Evolutionary conservation across 371 early-diverging fungal genomes (phyloP).

Genomic region (Apophysomyces ossiformis): DNA sequence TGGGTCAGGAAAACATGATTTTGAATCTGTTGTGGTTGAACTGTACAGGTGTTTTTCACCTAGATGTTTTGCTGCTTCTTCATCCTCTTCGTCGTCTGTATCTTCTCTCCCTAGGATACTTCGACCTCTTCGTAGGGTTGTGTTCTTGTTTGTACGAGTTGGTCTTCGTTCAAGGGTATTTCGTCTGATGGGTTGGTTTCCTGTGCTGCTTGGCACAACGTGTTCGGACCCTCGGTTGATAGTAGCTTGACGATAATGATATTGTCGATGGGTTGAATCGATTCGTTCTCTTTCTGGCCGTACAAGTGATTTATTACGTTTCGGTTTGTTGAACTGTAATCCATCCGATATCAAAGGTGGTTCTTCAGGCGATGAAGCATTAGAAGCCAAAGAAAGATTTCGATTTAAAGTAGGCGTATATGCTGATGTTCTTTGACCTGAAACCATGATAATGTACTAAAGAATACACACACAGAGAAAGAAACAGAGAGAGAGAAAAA

Average conservation of each 20-base stretch:
- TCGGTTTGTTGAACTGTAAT: slow-evolving; percentile 20
- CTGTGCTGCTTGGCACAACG: slow-evolving; percentile 41
- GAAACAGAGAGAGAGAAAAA: neutral
- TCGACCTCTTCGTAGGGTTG: slow-evolving; percentile 39
- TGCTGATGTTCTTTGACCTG: neutral
- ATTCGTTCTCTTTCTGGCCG: slow-evolving; percentile 75
- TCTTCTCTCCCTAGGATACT: slow-evolving; percentile 52
- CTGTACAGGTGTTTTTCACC: slow-evolving; percentile 21
- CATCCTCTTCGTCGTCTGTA: slow-evolving; percentile 23
- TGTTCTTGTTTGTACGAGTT: slow-evolving; percentile 26
- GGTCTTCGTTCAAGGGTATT: slow-evolving; percentile 20
- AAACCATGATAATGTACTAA: neutral
- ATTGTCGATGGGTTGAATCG: slow-evolving; percentile 57
- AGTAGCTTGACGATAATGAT: slow-evolving; percentile 55
- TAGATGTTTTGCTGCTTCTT: slow-evolving; percentile 40
- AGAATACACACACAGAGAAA: neutral
- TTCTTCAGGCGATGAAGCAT: slow-evolving; percentile 2
- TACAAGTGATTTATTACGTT: slow-evolving; percentile 68
- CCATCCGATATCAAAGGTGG: slow-evolving; percentile 9
- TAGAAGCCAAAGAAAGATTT: slow-evolving; percentile 6
- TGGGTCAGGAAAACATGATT: slow-evolving; percentile 27
- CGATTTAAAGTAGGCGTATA: slow-evolving; percentile 10
- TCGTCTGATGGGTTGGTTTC: slow-evolving; percentile 33
- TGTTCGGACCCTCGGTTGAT: slow-evolving; percentile 30
- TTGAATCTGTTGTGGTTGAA: neutral